Percentiles rank a stretch among this genome's conserved stretches.
Evolutionary conservation across 2,329 filamentous ascomycete genomes (phyloP).

Genomic region (Exophiala sp.): DNA sequence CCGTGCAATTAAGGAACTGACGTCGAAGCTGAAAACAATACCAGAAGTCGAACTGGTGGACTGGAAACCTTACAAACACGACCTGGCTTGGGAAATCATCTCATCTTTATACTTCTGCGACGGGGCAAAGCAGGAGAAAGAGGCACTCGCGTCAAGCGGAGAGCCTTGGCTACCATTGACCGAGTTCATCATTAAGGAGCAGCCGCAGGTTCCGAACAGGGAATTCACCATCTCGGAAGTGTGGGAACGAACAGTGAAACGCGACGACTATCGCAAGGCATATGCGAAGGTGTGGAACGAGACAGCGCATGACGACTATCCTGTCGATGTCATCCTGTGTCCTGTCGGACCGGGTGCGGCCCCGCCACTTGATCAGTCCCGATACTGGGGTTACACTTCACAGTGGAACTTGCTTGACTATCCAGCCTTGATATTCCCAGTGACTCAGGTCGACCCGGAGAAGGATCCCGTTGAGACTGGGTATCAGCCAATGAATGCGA

Average conservation of each 20-base stretch:
- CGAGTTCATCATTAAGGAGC: slow-evolving; percentile 56
- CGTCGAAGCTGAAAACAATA: slow-evolving; percentile 39
- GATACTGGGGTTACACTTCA: slow-evolving; percentile 63
- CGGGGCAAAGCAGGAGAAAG: slow-evolving; percentile 53
- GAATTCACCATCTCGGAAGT: slow-evolving; percentile 39
- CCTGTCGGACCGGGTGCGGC: slow-evolving; percentile 24
- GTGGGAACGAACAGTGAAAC: slow-evolving; percentile 28
- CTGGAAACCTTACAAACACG: slow-evolving; percentile 51
- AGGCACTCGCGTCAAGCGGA: slow-evolving; percentile 50
- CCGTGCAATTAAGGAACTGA: slow-evolving; percentile 46
- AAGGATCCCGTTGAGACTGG: slow-evolving; percentile 36
- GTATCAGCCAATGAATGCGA: slow-evolving; percentile 24
- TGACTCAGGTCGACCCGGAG: slow-evolving; percentile 42
- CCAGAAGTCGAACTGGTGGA: slow-evolving; percentile 54
- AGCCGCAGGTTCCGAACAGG: slow-evolving; percentile 44
- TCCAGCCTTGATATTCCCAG: slow-evolving; percentile 60
- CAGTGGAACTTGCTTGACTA: slow-evolving; percentile 70
- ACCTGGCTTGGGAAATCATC: slow-evolving; percentile 46
- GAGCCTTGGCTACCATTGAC: slow-evolving; percentile 60
- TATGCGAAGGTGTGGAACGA: slow-evolving; percentile 48
- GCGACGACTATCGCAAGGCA: slow-evolving; percentile 44
- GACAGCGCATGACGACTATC: slow-evolving; percentile 38
- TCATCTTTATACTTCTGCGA: slow-evolving; percentile 57
- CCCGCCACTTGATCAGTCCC: slow-evolving; percentile 51
- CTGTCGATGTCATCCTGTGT: slow-evolving; percentile 59